Conservation (phyloP, 2,329 filamentous ascomycete genomes). For the Aureobasidium sp. region DNA sequence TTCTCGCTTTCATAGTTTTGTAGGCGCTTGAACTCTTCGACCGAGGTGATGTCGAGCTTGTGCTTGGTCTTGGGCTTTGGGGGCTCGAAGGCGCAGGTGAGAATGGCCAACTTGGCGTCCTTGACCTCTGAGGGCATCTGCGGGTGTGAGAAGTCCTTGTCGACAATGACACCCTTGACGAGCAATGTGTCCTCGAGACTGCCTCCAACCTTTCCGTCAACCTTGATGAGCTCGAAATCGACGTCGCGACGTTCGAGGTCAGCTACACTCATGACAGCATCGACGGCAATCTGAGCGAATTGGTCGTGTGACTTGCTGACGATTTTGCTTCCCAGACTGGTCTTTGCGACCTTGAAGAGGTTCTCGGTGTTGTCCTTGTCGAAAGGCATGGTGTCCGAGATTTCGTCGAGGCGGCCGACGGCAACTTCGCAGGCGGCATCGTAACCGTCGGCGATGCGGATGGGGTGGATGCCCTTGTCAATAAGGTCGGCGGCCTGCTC, state of each 20-base stretch:
- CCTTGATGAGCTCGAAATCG: slow-evolving; percentile 98
- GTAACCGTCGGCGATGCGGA: slow-evolving; percentile 96
- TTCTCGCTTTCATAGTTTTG: slow-evolving; percentile 94
- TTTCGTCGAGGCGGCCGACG: slow-evolving; percentile 81
- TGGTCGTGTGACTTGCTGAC: slow-evolving; percentile 98
- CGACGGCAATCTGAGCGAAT: slow-evolving; percentile 93
- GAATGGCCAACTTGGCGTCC: slow-evolving; percentile 93
- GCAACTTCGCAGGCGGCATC: slow-evolving; percentile 97
- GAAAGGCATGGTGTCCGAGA: slow-evolving; percentile 87
- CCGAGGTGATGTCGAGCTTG: slow-evolving; percentile 92
- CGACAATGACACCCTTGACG: slow-evolving; percentile 95
- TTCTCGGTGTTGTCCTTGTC: slow-evolving; percentile 71
- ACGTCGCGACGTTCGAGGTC: slow-evolving; percentile 95
- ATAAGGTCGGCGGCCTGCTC: slow-evolving; percentile 97
- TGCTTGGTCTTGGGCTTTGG: slow-evolving; percentile 99
- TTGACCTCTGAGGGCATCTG: slow-evolving; percentile 96
- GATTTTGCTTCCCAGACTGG: slow-evolving; percentile 95
- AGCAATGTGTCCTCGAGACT: slow-evolving; percentile 86
- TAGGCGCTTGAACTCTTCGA: slow-evolving; percentile 97
- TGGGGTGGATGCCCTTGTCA: slow-evolving; percentile 99
- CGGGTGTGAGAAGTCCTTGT: slow-evolving; percentile 99
- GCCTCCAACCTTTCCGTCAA: slow-evolving; percentile 95
- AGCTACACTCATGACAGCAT: slow-evolving; percentile 91
- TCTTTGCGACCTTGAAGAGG: slow-evolving; percentile 89
- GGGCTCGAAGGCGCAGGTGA: slow-evolving; percentile 96